phyloP scores from a whole-genome alignment of 2,329 filamentous ascomycete species.

The Magnaporthiopsis incrustans region DNA sequence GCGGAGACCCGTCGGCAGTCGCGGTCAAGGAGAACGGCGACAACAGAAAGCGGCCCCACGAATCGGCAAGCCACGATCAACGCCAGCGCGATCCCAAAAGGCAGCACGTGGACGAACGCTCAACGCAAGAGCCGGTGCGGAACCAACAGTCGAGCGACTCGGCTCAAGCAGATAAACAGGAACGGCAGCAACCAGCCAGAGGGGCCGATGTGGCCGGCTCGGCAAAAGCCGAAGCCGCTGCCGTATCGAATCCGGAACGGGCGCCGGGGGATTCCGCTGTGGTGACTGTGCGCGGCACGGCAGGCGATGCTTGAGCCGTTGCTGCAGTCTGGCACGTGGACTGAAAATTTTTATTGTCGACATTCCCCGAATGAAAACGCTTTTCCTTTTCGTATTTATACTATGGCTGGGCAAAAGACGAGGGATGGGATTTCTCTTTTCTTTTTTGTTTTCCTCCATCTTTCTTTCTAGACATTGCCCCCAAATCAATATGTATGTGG shows the following conservation, averaged over 20 bases:
- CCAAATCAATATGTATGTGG: neutral
- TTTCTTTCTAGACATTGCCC: neutral
- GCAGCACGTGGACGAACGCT: slow-evolving; percentile 16
- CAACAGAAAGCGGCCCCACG: slow-evolving; percentile 31
- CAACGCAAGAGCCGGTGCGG: neutral
- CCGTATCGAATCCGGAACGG: neutral
- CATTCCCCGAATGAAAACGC: slow-evolving; percentile 3
- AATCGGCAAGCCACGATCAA: slow-evolving; percentile 10
- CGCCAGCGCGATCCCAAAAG: slow-evolving; percentile 16
- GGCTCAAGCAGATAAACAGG: neutral
- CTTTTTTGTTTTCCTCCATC: neutral
- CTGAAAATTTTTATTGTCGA: neutral
- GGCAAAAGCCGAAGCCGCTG: neutral
- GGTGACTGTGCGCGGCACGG: too few species aligned
- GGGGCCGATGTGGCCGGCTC: neutral
- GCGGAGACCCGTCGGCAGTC: slow-evolving; percentile 7
- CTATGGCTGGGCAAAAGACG: neutral
- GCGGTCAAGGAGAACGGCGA: slow-evolving; percentile 12
- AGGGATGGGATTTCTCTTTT: neutral
- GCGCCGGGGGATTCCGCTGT: neutral
- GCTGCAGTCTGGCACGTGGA: neutral
- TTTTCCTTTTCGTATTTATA: neutral
- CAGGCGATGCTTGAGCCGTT: neutral
- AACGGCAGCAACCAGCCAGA: neutral
- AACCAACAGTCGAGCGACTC: neutral